A percentile compares a stretch with the other conserved stretches of the same genome.
These are phyloP conservation scores for Trichoderma polysporum DNA, from an alignment of 2,329 filamentous ascomycete genomes.

Conservation along the genomic window DNA sequence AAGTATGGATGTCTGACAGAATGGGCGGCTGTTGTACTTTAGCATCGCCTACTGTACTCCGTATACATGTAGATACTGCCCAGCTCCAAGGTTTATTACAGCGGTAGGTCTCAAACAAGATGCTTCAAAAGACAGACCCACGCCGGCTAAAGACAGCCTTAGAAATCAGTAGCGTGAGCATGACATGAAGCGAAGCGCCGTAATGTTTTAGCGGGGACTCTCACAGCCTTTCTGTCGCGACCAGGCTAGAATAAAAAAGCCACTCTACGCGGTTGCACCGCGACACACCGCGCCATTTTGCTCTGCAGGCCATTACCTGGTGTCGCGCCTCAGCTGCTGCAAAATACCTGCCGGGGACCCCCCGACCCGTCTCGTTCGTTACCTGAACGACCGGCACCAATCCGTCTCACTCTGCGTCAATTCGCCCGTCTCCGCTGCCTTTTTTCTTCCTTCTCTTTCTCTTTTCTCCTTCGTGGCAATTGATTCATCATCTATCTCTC, in stretches of 20 bases:
- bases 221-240: background rate
- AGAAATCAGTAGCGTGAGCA: background rate
- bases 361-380: background rate
- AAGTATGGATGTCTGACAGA: no score
- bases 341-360: background rate
- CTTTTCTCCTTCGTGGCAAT: background rate
- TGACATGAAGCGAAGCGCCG: background rate
- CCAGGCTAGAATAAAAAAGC: background rate
- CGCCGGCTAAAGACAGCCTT: background rate
- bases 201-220: background rate
- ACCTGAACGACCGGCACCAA: constrained; percentile 11
- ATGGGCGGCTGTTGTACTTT: background rate
- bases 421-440: background rate
- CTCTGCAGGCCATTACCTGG: background rate
- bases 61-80: no score
- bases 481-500: background rate
- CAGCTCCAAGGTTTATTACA: no score
- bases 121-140: no score
- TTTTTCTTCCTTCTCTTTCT: background rate
- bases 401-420: constrained; percentile 1
- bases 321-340: constrained; percentile 10
- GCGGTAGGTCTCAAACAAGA: no score
- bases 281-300: constrained; percentile 10
- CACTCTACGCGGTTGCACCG: constrained; percentile 12
- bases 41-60: no score